These are phyloP conservation scores for Aphanomyces astaci DNA, from an alignment of 352 stramenopile species.

Conservation along the genomic window DNA sequence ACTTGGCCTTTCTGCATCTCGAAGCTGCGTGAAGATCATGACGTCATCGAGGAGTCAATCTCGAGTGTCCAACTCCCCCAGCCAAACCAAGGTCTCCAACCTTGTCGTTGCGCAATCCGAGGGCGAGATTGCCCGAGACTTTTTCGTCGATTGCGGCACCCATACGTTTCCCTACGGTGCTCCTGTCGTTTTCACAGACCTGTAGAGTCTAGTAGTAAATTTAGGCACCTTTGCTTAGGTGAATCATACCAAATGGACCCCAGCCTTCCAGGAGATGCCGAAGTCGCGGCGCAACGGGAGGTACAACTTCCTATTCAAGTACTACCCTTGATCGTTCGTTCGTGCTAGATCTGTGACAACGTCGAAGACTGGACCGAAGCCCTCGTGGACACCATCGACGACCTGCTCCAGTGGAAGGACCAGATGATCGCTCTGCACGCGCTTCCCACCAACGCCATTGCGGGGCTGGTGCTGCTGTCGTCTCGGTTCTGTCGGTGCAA, in stretches of 20 bases:
- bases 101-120: too few relatives aligned
- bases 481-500: slow-evolving; percentile 16
- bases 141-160: slow-evolving; percentile 13
- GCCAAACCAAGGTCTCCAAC: not conserved
- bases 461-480: not conserved
- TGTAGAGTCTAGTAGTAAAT: too few relatives aligned
- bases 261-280: slow-evolving; percentile 1
- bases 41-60: not conserved
- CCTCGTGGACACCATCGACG: slow-evolving; percentile 6
- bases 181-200: too few relatives aligned
- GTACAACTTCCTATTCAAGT: not conserved
- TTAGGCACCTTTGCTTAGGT: too few relatives aligned
- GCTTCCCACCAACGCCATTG: slow-evolving; percentile 4
- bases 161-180: slow-evolving; percentile 12
- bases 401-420: slow-evolving; percentile 13
- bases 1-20: not conserved
- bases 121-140: slow-evolving; percentile 4
- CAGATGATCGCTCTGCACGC: slow-evolving; percentile 5
- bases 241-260: slow-evolving; percentile 14
- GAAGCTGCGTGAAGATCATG: not conserved
- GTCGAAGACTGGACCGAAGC: not conserved
- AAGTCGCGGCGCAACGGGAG: not conserved
- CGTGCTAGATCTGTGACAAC: slow-evolving; percentile 4
- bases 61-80: not conserved
- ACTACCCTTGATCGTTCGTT: not conserved